A percentile compares a stretch with the other conserved stretches of the same genome.
Conservation (phyloP, 2,329 filamentous ascomycete species). For the Xylaria sp. region DNA sequence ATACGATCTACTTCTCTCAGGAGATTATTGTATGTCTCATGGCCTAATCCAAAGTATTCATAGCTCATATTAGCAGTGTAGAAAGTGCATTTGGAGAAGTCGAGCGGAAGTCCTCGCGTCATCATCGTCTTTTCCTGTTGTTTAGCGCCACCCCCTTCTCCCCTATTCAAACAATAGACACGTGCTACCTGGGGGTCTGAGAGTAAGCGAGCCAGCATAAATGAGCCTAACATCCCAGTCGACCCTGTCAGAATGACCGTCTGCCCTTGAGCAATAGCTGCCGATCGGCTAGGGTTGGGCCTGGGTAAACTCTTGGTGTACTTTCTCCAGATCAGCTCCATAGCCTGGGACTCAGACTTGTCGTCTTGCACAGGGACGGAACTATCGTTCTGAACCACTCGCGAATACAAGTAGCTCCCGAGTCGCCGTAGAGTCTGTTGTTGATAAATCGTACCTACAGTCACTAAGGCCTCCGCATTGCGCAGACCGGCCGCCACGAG, state of each 20-base stretch:
- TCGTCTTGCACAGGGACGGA: neutral
- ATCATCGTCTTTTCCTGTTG: no score
- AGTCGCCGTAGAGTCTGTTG: neutral
- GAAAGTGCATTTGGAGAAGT: no score
- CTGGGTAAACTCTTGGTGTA: neutral
- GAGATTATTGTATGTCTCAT: slow-evolving; percentile 17
- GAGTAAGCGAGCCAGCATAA: no score
- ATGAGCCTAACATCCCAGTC: slow-evolving; percentile 36
- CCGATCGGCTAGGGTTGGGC: neutral
- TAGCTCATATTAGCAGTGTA: no score
- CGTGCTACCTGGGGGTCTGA: no score
- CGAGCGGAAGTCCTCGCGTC: no score
- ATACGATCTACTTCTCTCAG: slow-evolving; percentile 6
- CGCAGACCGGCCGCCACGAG: no score
- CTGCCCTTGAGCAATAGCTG: slow-evolving; percentile 22
- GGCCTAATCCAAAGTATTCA: slow-evolving; percentile 7
- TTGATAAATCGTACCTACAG: neutral
- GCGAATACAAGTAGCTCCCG: neutral
- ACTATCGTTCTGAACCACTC: neutral
- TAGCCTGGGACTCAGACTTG: neutral
- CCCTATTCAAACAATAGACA: no score
- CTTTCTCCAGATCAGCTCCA: neutral
- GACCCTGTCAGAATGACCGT: slow-evolving; percentile 54
- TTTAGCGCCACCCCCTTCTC: no score
- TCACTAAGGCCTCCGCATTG: no score